A percentile compares a stretch with the other conserved stretches of the same genome.
phyloP scores from a whole-genome alignment of 2,329 filamentous ascomycete genomes.

The Dothideomycetidae sp. region DNA sequence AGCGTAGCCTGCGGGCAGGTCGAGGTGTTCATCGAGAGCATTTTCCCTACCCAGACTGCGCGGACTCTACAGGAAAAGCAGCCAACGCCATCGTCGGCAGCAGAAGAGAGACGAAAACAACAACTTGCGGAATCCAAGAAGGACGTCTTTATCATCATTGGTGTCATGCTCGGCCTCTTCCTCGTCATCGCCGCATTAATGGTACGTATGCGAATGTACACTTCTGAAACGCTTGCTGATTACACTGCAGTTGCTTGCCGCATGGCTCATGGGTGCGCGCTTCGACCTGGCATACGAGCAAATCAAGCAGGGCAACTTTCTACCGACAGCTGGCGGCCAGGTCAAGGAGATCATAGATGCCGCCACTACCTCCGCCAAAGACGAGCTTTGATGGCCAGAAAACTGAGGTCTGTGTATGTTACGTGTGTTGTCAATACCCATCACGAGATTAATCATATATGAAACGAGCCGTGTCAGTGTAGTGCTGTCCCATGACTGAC shows the following conservation, averaged over 20 bases:
- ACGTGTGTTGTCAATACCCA: conserved; percentile 6
- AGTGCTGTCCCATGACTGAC: conserved; percentile 5
- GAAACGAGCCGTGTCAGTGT: conserved; percentile 1
- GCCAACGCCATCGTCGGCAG: conserved; percentile 32
- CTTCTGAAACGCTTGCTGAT: conserved; percentile 1
- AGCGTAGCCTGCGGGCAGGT: conserved; percentile 61
- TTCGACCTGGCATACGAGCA: conserved; percentile 58
- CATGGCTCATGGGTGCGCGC: conserved; percentile 67
- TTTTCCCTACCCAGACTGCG: conserved; percentile 61
- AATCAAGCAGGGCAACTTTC: conserved; percentile 36
- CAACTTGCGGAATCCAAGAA: conserved; percentile 37
- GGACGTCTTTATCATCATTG: conserved; percentile 48
- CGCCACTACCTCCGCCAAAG: conserved; percentile 12
- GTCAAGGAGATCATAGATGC: conserved; percentile 10
- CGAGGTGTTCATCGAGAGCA: conserved; percentile 14
- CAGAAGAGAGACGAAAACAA: conserved; percentile 42
- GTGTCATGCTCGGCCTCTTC: conserved; percentile 54
- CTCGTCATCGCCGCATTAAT: conserved; percentile 58
- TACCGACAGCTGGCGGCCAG: conserved; percentile 20
- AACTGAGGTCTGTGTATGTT: conserved; percentile 7
- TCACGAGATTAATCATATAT: conserved; percentile 9
- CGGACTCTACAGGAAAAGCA: conserved; percentile 32
- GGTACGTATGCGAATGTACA: conserved; percentile 42
- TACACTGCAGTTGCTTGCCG: conserved; percentile 49
- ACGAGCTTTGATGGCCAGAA: conserved; percentile 15